Base-by-base conservation (phyloP, 352 stramenopile species). In the Globisporangium cystogenes region DNA sequence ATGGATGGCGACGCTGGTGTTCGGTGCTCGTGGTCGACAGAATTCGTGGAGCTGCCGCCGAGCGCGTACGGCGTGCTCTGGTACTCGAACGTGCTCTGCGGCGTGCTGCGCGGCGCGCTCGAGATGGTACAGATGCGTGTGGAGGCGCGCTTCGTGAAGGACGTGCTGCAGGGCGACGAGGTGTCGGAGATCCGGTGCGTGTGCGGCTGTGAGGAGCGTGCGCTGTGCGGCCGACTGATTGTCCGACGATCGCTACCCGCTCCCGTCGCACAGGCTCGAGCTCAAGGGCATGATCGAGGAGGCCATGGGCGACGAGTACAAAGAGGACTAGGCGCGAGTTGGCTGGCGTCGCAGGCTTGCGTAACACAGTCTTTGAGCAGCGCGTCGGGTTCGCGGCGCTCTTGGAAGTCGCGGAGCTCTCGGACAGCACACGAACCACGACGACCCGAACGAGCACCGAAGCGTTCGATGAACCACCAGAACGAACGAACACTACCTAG, bases 71-170 rank as follows among this genome's bases (percentile, higher is more conserved):
- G 83, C 10, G 81, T 87, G 45, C 72, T 99, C 50, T 93, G 96
- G 68, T 99, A 99, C 78, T 98, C 84, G 21, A 98, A 98, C 64
- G 72, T 99, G 36, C 88, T 98, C 45, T 98, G 94, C 63, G 96
- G 96, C 12, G 87, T 98, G 21, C 87, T 99, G 39, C 83, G 93
- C 43, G 96, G 96, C 4, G 95, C 96, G 10, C 69, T 99, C 40
- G 96, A 99, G 78, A 98, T 98, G 88, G 84, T 94, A 31, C 83
- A 94, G 66, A 92, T 94, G 82, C 82, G 78, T 5, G 83, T 94
- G 10, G 83, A 94, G 39, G 81, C 76, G 18, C 76, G 80, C 15
- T 94, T 94, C 50, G 76, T 90, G 36, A 94, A 94, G 62, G 81
- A 94, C 50, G 77, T 90, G 37, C 57, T 94, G 31, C 83, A 94